Conservation (phyloP, 1,284 basidiomycete species). For the Stereum hirsutum region DNA sequence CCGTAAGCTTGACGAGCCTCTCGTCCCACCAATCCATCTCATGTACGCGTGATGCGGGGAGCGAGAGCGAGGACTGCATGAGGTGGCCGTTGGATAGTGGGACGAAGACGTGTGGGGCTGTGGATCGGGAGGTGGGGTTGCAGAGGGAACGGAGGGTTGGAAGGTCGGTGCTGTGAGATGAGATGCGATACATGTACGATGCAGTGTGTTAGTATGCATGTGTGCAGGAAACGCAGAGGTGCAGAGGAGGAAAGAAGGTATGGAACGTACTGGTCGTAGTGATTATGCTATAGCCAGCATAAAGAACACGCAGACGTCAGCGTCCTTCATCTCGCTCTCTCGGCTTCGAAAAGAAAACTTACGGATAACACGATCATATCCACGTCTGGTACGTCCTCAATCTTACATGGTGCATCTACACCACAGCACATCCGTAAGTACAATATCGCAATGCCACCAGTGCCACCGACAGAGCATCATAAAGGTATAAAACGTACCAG, state of each 20-base stretch:
- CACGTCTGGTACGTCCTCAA: constrained; percentile 53
- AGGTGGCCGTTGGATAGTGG: constrained; percentile 54
- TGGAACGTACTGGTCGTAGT: constrained; percentile 56
- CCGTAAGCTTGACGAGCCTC: constrained; percentile 27
- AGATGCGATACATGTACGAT: neutral
- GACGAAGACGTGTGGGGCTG: constrained; percentile 47
- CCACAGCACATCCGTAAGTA: neutral
- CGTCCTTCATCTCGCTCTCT: too few species aligned
- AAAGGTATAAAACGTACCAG: constrained; percentile 38
- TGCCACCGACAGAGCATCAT: too few species aligned
- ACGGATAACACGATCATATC: constrained; percentile 57
- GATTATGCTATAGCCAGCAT: constrained; percentile 47
- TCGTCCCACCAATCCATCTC: constrained; percentile 70
- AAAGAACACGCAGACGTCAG: neutral
- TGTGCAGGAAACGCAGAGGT: neutral
- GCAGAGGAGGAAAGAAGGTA: neutral
- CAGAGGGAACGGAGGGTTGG: constrained; percentile 38
- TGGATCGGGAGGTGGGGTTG: neutral
- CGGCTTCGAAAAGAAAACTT: constrained; percentile 15
- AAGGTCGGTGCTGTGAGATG: constrained; percentile 37
- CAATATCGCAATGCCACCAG: too few species aligned
- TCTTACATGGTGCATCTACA: constrained; percentile 44
- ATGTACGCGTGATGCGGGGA: constrained; percentile 33
- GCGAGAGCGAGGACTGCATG: constrained; percentile 22
- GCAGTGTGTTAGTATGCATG: neutral